Evolutionary conservation across 495 filamentous ascomycete genomes (phyloP).

Genomic region (Daldinia decipiens): DNA sequence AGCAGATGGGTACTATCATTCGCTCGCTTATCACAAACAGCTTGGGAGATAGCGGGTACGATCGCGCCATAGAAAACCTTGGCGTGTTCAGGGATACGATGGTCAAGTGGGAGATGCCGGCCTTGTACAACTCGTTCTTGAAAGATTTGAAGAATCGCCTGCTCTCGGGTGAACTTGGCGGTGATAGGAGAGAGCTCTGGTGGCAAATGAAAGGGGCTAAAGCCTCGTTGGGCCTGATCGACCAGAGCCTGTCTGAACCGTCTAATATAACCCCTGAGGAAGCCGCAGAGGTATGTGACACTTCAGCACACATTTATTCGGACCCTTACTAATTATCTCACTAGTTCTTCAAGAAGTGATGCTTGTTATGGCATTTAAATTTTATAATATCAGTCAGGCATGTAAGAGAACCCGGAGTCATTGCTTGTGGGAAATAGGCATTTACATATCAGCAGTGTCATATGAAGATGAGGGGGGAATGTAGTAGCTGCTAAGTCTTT

Average conservation of each 20-base stretch:
- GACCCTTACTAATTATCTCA: constrained; percentile 24
- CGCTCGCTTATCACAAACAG: constrained; percentile 74
- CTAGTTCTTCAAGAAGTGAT: constrained; percentile 45
- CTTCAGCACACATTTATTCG: background rate
- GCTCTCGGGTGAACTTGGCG: constrained; percentile 75
- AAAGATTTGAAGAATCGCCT: constrained; percentile 76
- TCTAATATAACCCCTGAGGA: constrained; percentile 74
- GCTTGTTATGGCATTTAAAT: background rate
- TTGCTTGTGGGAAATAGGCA: background rate
- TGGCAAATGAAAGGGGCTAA: constrained; percentile 71
- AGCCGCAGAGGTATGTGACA: constrained; percentile 65
- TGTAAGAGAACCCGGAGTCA: background rate
- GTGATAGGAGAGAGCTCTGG: constrained; percentile 87
- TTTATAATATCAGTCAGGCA: background rate
- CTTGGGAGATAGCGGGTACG: constrained; percentile 79
- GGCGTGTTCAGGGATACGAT: constrained; percentile 82
- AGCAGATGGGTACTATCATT: constrained; percentile 79
- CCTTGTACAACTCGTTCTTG: constrained; percentile 80
- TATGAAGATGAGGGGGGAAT: background rate
- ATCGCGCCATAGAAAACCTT: constrained; percentile 77
- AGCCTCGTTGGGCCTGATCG: constrained; percentile 77
- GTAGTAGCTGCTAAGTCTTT: background rate
- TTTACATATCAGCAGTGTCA: background rate
- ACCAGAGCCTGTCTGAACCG: constrained; percentile 64
- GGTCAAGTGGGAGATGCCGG: constrained; percentile 77